Evolutionary conservation across 345 rosid genomes (phyloP).

Genomic region (Salix purpurea): DNA sequence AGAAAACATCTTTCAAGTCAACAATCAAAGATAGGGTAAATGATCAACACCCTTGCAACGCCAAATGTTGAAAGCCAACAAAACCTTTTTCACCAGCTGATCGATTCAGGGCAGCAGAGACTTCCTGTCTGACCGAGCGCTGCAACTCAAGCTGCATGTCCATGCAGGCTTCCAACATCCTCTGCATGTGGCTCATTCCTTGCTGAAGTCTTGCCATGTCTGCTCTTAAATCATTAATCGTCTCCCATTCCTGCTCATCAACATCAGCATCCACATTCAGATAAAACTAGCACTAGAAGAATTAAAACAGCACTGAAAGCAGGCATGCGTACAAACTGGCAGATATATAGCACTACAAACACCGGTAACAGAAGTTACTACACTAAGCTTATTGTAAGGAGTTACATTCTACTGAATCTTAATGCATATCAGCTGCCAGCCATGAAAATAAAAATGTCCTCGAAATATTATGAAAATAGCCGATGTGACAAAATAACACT

Average conservation of each 20-base stretch:
- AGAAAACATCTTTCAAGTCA: not conserved
- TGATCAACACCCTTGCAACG: not conserved
- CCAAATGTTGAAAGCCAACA: not conserved
- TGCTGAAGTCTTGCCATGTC: constrained; percentile 95
- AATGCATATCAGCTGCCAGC: not conserved
- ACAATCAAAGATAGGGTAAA: not conserved
- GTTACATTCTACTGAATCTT: not conserved
- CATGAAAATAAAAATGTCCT: not conserved
- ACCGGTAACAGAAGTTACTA: not conserved
- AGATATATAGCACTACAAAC: not conserved
- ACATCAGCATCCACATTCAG: constrained; percentile 8
- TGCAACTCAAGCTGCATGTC: constrained; percentile 99
- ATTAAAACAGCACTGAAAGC: not conserved
- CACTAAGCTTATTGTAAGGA: not conserved
- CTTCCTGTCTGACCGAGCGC: constrained; percentile 97
- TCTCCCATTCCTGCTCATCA: constrained; percentile 86
- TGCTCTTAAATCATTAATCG: constrained; percentile 82
- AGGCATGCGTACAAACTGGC: not conserved
- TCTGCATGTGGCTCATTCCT: constrained; percentile 98
- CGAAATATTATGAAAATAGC: not conserved
- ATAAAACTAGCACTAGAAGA: constrained; percentile 3
- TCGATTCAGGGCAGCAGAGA: constrained; percentile 92
- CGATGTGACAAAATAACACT: not conserved
- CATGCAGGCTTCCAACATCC: constrained; percentile 97
- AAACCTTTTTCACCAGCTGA: constrained; percentile 70